A percentile compares a stretch with the other conserved stretches of the same genome.
These are phyloP conservation scores for Penicillium daleae DNA, from an alignment of 495 filamentous ascomycete species.

Conservation along the genomic window DNA sequence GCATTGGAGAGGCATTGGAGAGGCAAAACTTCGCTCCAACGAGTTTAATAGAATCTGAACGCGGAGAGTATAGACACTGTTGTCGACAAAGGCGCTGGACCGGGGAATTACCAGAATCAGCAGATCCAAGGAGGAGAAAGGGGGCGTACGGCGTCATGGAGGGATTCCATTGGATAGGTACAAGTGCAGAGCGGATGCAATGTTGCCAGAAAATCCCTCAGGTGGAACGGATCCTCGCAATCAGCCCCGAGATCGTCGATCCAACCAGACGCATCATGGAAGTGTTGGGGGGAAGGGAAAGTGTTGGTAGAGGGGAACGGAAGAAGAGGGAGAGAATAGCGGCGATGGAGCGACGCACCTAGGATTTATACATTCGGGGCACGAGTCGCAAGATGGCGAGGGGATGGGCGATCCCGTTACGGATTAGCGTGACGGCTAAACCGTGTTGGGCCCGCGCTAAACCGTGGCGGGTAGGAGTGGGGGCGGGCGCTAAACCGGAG, in stretches of 20 bases:
- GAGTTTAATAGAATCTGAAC: background rate
- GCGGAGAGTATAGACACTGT: background rate
- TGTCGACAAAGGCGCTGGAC: background rate
- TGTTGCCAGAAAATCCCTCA: background rate
- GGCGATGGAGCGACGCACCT: background rate
- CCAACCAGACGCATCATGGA: background rate
- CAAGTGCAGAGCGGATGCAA: background rate
- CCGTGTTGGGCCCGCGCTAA: background rate
- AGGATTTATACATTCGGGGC: background rate
- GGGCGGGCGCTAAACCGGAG: background rate
- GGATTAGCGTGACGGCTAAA: background rate
- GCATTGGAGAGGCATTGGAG: background rate
- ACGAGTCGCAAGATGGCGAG: background rate
- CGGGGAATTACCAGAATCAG: background rate
- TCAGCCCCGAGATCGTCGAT: background rate
- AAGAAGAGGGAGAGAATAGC: background rate
- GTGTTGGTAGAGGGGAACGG: too few relatives aligned
- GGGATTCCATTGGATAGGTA: background rate
- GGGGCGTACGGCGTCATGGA: background rate
- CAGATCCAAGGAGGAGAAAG: background rate
- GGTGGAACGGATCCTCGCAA: background rate
- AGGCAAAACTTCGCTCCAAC: background rate
- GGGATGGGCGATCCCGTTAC: background rate
- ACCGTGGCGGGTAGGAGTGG: background rate
- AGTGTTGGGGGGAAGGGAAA: background rate